Evolutionary conservation across 129 eudicot species (phyloP), one percentile per base, ranked within the genome.

Genomic region (Centella asiatica): DNA sequence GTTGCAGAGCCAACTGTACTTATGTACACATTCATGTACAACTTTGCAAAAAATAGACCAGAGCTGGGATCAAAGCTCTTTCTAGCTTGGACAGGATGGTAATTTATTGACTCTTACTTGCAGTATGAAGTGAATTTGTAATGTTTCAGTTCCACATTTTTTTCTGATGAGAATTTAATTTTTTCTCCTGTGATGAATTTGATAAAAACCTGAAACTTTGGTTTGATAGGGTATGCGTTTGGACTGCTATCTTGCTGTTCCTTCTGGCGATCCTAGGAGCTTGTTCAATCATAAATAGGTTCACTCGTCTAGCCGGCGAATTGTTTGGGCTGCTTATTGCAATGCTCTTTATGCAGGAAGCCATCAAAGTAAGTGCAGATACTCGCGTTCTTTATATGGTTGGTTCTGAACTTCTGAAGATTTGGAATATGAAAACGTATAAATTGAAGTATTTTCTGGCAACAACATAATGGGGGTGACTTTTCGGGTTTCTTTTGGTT

Each of bases 281-380:
- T n/a, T 68, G 73, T 57, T 44, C 65, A 34, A 68, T 68, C 29
- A 44, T 68, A 9, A 57, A 68, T 34, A 57, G 65, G 62, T 57
- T 68, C 23, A 68, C 73, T 37, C 62, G 73, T 31, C 28, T 68
- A 0, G 73, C 56, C 1, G 73, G 62, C 31, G 73, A 58, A 68
- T 42, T 61, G 37, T 61, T 61, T 61, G 66, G 66, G 28, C 22
- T 61, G 34, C 73, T 68, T 19, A 56, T 68, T 68, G 73, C 62
- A 26, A 44, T 68, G 73, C 73, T 68, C 23, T 68, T 68, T 44
- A 68, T 68, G 62, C 73, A 68, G 50, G 65, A 68, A 44, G 56
- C 73, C 60, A 68, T 68, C 25, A 68, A 45, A 48, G 57, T 69
- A 69, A 44, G 56, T 12, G 44, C 22, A 11, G 19, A 13, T 46